Percentiles rank a stretch among this genome's conserved stretches.
phyloP scores from a whole-genome alignment of 2,329 filamentous ascomycete genomes.

The Colletotrichum echinochloae region DNA sequence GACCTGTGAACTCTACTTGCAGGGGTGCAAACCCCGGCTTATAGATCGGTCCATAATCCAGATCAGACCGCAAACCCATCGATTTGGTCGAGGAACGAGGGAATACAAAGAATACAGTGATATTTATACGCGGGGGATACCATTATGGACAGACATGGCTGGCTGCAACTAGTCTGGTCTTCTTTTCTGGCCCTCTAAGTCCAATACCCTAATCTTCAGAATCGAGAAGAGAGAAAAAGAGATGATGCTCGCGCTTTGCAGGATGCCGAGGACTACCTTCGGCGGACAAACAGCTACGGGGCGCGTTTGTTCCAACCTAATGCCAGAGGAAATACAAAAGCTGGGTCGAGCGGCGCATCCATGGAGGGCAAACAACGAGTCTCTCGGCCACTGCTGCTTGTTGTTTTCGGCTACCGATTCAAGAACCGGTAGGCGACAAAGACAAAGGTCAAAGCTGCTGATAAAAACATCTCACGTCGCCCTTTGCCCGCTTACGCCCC shows the following conservation, averaged over 20 bases:
- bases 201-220: neutral
- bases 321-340: slow-evolving; percentile 41
- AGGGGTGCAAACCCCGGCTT: too few relatives aligned
- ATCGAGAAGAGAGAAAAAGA: neutral
- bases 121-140: too few relatives aligned
- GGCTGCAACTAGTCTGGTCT: neutral
- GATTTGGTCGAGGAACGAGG: too few relatives aligned
- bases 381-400: neutral
- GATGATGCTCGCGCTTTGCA: neutral
- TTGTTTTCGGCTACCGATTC: neutral
- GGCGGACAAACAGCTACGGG: neutral
- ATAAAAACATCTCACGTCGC: neutral
- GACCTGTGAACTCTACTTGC: too few relatives aligned
- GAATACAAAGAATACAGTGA: too few relatives aligned
- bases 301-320: neutral
- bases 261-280: neutral
- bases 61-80: too few relatives aligned
- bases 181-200: neutral
- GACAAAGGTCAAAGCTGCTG: neutral
- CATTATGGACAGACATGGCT: neutral
- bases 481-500: neutral
- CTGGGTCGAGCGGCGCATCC: slow-evolving; percentile 64
- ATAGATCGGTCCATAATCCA: too few relatives aligned
- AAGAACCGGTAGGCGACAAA: neutral
- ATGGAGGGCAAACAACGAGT: neutral